Conservation (phyloP, 78 protist species). For the Dictyostelium capitatum region DNA sequence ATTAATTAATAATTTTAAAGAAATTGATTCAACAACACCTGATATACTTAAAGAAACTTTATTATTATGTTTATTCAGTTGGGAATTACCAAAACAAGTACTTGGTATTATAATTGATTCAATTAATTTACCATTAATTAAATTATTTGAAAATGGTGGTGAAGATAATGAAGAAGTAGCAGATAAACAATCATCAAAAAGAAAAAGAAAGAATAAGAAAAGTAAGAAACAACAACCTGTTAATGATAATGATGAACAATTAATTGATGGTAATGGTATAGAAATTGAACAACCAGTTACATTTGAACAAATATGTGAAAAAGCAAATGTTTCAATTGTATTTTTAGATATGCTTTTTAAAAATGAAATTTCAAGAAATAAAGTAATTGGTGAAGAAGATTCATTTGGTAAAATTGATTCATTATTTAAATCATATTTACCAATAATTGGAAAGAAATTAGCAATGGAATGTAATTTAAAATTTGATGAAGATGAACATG, state of each 20-base stretch:
- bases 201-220: background rate
- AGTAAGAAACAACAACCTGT: background rate
- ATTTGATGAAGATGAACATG: background rate
- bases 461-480: background rate
- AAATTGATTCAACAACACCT: slow-evolving; percentile 63
- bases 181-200: background rate
- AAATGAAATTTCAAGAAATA: slow-evolving; percentile 19
- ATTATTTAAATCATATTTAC: background rate
- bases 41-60: slow-evolving; percentile 33
- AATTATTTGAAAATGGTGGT: background rate
- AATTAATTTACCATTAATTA: slow-evolving; percentile 19
- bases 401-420: background rate
- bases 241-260: background rate
- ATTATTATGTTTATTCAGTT: slow-evolving; percentile 12
- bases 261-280: too few species aligned
- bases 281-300: background rate
- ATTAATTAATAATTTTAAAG: slow-evolving; percentile 34
- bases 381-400: background rate
- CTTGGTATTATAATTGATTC: slow-evolving; percentile 17
- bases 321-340: slow-evolving; percentile 1
- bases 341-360: slow-evolving; percentile 49
- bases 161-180: background rate
- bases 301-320: background rate
- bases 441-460: slow-evolving; percentile 1
- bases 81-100: slow-evolving; percentile 11